These are phyloP conservation scores for Apiospora malaysiana DNA, from an alignment of 2,329 filamentous ascomycete species.

Conservation along the genomic window DNA sequence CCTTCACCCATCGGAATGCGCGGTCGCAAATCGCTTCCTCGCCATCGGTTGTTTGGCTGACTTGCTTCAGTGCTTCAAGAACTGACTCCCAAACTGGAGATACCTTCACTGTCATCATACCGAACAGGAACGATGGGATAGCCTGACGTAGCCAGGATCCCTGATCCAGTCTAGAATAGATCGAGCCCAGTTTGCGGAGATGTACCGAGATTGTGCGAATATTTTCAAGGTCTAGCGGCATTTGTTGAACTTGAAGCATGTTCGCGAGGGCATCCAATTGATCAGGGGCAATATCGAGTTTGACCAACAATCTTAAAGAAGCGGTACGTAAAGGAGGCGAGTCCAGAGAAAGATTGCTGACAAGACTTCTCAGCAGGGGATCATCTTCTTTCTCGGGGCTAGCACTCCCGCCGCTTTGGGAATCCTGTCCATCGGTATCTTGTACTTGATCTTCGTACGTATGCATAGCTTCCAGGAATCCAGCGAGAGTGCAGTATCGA, in stretches of 20 bases:
- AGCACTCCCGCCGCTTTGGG: slow-evolving; percentile 41
- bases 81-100: slow-evolving; percentile 89
- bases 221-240: slow-evolving; percentile 77
- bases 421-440: slow-evolving; percentile 35
- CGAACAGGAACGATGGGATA: slow-evolving; percentile 84
- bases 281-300: slow-evolving; percentile 58
- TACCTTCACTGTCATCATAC: slow-evolving; percentile 84
- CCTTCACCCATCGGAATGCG: slow-evolving; percentile 78
- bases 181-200: slow-evolving; percentile 74
- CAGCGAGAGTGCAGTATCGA: slow-evolving; percentile 67
- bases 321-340: slow-evolving; percentile 76
- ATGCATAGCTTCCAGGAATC: slow-evolving; percentile 69
- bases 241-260: slow-evolving; percentile 82
- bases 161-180: slow-evolving; percentile 64
- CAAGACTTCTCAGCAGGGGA: slow-evolving; percentile 66
- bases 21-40: slow-evolving; percentile 75
- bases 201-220: slow-evolving; percentile 82
- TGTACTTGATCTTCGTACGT: slow-evolving; percentile 54
- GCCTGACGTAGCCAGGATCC: slow-evolving; percentile 72
- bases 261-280: slow-evolving; percentile 60
- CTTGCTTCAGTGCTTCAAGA: slow-evolving; percentile 74
- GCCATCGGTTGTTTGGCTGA: slow-evolving; percentile 72
- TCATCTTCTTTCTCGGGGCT: slow-evolving; percentile 63
- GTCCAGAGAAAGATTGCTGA: slow-evolving; percentile 75
- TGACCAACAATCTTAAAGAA: slow-evolving; percentile 74